A percentile compares a stretch with the other conserved stretches of the same genome.
Conservation (phyloP, 169 alveolate species). For the Plasmodium blacklocki region DNA sequence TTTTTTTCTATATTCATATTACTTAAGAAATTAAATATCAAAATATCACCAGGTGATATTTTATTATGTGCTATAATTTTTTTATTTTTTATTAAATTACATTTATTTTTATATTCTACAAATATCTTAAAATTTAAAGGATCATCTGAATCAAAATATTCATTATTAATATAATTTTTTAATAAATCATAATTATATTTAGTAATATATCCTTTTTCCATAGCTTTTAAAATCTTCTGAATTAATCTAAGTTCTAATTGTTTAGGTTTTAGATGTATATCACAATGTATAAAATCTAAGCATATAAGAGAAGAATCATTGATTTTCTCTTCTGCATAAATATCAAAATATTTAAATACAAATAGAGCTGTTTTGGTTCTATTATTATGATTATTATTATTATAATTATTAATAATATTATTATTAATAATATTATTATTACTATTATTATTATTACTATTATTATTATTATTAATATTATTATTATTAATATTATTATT, state of each 20-base stretch:
- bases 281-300: slow-evolving; percentile 44
- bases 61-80: slow-evolving; percentile 69
- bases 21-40: slow-evolving; percentile 58
- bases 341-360: slow-evolving; percentile 74
- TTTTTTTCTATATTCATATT: slow-evolving; percentile 48
- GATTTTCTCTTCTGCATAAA: slow-evolving; percentile 42
- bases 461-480: not conserved
- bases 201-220: slow-evolving; percentile 60
- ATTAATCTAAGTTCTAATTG: slow-evolving; percentile 38
- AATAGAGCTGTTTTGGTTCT: slow-evolving; percentile 8
- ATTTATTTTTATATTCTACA: slow-evolving; percentile 68
- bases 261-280: slow-evolving; percentile 45
- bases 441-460: too few species aligned
- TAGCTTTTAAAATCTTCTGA: slow-evolving; percentile 39
- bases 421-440: not conserved
- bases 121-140: slow-evolving; percentile 57
- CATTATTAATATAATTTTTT: slow-evolving; percentile 8
- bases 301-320: slow-evolving; percentile 47
- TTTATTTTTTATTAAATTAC: slow-evolving; percentile 42
- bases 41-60: slow-evolving; percentile 49
- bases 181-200: slow-evolving; percentile 57
- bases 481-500: not conserved
- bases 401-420: too few species aligned
- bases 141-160: slow-evolving; percentile 22
- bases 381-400: too few species aligned